These are phyloP conservation scores for Chaetomiaceae sp. DNA, from an alignment of 2,329 filamentous ascomycete genomes.

Conservation along the genomic window DNA sequence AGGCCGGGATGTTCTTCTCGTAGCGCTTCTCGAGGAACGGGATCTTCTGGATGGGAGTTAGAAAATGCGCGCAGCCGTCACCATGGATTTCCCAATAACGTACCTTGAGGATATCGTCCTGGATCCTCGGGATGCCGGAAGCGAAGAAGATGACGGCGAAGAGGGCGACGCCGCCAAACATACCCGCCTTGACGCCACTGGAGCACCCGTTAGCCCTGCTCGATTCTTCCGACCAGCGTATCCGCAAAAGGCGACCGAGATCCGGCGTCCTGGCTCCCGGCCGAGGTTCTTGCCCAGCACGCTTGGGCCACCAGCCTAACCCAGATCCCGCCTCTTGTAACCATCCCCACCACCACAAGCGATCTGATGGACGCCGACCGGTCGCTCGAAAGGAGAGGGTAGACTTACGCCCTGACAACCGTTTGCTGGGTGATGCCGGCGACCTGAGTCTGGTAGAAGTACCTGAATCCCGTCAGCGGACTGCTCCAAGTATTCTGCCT, in stretches of 20 bases:
- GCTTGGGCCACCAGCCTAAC: not conserved
- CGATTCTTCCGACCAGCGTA: not conserved
- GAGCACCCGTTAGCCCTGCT: constrained; percentile 14
- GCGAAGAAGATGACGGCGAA: constrained; percentile 56
- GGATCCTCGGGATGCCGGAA: constrained; percentile 57
- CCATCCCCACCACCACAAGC: too few relatives aligned
- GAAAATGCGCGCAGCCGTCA: not conserved
- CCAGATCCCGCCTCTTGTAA: not conserved
- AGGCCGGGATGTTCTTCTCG: constrained; percentile 50
- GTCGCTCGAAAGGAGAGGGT: not conserved
- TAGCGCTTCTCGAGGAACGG: constrained; percentile 50
- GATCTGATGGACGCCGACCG: too few relatives aligned
- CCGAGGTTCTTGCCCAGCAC: not conserved
- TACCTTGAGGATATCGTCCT: constrained; percentile 56
- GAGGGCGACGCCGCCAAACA: constrained; percentile 54
- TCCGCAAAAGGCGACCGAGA: not conserved
- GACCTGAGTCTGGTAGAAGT: constrained; percentile 54
- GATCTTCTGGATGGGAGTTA: constrained; percentile 43
- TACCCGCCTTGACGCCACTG: constrained; percentile 49
- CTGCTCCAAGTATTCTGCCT: not conserved
- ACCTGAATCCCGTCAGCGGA: constrained; percentile 42
- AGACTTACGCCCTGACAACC: constrained; percentile 48
- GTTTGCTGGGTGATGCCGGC: constrained; percentile 48
- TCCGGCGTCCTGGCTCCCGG: too few relatives aligned
- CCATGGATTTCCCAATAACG: constrained; percentile 9